Evolutionary conservation across 75 land plant species (phyloP), one percentile per base, ranked within the genome.

Genomic region (Cryptomeria japonica): DNA sequence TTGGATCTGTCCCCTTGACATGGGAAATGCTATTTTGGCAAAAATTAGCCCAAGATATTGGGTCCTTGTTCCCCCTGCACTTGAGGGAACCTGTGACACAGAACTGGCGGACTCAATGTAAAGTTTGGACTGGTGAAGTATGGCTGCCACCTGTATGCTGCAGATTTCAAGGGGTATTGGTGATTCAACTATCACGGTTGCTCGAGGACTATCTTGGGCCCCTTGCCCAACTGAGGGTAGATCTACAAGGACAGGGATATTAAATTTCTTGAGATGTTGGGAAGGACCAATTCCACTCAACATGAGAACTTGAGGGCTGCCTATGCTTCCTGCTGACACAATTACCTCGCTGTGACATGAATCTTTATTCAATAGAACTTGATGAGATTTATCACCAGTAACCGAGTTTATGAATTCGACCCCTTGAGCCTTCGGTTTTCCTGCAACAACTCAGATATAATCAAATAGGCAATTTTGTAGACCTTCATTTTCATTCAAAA

Each of bases 201-300:
- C 93, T 90, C 93, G 93, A 49, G 99, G 97, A 84, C 96, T 97
- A 89, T 97, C 99, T 13, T 94, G 85, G 93, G 96, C 93, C 18
- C 93, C 94, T 79, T 93, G 87, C 25, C 99, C 99, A 22, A 97
- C 95, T 51, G 82, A 85, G 1, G 95, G 88, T 47, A 90, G 87
- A 61, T 94, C 91, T 51, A 90, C 13, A 7, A 97, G 78, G 28
- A 91, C 90, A 2, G 79, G 72, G 56, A 97, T 96, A n/a, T 86
- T 87, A 7, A 90, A 77, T 10, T 61, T 15, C 68, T 36, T 36
- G 10, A 97, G 94, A 25, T 92, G 89, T 12, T 85, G 82, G 18
- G 89, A 86, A 1, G 94, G 95, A 3, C 99, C 99, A 22, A 97
- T 86, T 32, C 97, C 97, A 41, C 97, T 97, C 86, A 97, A 87